Evolutionary conservation across 75 land plant genomes (phyloP).

Genomic region (Chamaecyparis obtusa): DNA sequence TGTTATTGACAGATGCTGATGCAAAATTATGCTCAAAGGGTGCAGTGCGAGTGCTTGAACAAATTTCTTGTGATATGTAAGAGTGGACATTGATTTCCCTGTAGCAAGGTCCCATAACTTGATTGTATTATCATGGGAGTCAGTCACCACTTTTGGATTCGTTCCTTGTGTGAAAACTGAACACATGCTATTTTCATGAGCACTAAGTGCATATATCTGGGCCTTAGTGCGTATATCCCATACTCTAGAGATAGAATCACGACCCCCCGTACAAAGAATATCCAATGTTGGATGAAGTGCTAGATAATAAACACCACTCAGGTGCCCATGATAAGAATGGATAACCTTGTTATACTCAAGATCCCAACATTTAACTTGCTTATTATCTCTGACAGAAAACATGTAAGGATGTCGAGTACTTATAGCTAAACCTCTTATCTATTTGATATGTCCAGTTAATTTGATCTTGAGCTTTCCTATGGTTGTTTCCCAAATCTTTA

Average conservation of each 20-base stretch:
- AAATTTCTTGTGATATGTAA: slow-evolving; percentile 97
- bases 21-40: slow-evolving; percentile 94
- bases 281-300: slow-evolving; percentile 96
- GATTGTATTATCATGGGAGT: slow-evolving; percentile 95
- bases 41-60: slow-evolving; percentile 93
- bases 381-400: too few species aligned
- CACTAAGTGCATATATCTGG: slow-evolving; percentile 89
- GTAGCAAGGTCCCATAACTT: slow-evolving; percentile 99
- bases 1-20: slow-evolving; percentile 98
- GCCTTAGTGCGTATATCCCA: slow-evolving; percentile 98
- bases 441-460: too few species aligned
- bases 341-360: too few species aligned
- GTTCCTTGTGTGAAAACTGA: slow-evolving; percentile 92
- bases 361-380: too few species aligned
- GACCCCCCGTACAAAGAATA: slow-evolving; percentile 88
- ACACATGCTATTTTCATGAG: slow-evolving; percentile 97
- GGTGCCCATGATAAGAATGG: slow-evolving; percentile 95
- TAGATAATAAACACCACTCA: slow-evolving; percentile 97
- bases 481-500: too few species aligned
- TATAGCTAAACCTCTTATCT: too few species aligned
- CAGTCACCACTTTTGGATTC: slow-evolving; percentile 99
- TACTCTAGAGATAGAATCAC: slow-evolving; percentile 99
- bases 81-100: slow-evolving; percentile 85
- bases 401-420: too few species aligned
- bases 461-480: too few species aligned